Percentiles rank a stretch among this genome's conserved stretches.
Evolutionary conservation across 83 land plant genomes (phyloP).

Genomic region (Thuja plicata): DNA sequence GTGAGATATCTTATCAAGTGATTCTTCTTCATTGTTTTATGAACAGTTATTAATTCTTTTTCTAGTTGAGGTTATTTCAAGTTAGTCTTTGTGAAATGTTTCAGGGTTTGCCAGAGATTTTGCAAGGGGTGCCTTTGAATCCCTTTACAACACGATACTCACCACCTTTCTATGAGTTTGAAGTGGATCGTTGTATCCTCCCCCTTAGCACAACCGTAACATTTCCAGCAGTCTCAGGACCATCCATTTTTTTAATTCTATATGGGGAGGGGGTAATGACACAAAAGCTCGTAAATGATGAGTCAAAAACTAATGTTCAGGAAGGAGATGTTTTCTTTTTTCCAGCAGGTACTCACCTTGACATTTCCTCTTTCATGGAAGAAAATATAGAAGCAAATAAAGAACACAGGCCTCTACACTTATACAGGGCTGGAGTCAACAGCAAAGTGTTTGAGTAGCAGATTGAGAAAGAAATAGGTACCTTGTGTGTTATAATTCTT

Average conservation of each 20-base stretch:
- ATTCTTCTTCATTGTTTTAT: background rate
- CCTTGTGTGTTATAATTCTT: background rate
- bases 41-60: background rate
- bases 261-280: conserved; percentile 59
- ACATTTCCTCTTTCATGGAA: conserved; percentile 1
- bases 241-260: conserved; percentile 73
- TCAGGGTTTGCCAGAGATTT: conserved; percentile 85
- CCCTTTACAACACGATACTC: conserved; percentile 54
- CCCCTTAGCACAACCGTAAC: conserved; percentile 46
- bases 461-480: background rate
- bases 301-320: conserved; percentile 8
- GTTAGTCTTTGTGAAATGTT: conserved; percentile 16
- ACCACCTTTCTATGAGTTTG: conserved; percentile 96
- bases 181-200: conserved; percentile 78
- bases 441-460: conserved; percentile 25
- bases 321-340: conserved; percentile 73
- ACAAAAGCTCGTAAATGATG: conserved; percentile 13
- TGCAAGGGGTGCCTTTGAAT: conserved; percentile 53
- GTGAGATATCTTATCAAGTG: conserved; percentile 27
- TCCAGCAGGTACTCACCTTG: background rate
- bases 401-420: conserved; percentile 23
- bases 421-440: conserved; percentile 89
- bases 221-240: conserved; percentile 58
- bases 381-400: background rate
- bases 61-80: background rate